Base-by-base conservation (phyloP, 1,284 basidiomycete genomes). In the Fomitiporia mediterranea region DNA sequence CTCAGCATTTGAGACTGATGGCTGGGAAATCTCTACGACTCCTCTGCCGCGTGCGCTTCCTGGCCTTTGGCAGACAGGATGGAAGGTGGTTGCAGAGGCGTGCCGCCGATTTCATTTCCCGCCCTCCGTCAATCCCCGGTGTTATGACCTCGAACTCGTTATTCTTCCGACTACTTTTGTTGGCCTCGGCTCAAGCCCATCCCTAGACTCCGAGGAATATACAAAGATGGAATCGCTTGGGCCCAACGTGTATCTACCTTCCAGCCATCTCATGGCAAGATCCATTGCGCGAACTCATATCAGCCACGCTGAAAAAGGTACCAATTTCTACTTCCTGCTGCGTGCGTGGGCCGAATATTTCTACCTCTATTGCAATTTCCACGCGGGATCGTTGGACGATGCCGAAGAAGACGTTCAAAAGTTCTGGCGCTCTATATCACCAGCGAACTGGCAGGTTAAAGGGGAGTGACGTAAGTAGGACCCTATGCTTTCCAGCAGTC, bases 331-430 rank as follows among this genome's bases (percentile, higher is more conserved):
- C 19, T 43, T 23, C 21, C 21, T 43, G 21, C 40, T 43, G 13
- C 40, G 40, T 13, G 40, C 40, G 21, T 43, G 19, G 40, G 40
- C 40, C 6, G 21, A 5, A 25, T 43, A 43, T 23, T 43, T 43
- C 40, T 43, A 43, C 19, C 40, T 21, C 40, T 43, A 43, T 43
- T 43, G 40, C 40, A 25, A 43, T 21, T 43, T 43, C 40, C 40
- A 43, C 19, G 40, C 40, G 40, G 40, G 21, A 23, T 43, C 40
- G 27, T 43, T 43, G 40, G 40, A 43, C 21, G 40, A 43, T 21
- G 40, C n/a, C 40, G 40, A 43, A 43, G 5, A 23, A 43, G 40
- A 43, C 13, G 40, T 43, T 43, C 40, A 23, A 43, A 21, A 43
- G 17, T 43, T 43, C 40, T 43, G 19, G 40, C 40, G 40, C 21